Evolutionary conservation across 176 grass and related monocot species (phyloP).

Genomic region (Typha latifolia): DNA sequence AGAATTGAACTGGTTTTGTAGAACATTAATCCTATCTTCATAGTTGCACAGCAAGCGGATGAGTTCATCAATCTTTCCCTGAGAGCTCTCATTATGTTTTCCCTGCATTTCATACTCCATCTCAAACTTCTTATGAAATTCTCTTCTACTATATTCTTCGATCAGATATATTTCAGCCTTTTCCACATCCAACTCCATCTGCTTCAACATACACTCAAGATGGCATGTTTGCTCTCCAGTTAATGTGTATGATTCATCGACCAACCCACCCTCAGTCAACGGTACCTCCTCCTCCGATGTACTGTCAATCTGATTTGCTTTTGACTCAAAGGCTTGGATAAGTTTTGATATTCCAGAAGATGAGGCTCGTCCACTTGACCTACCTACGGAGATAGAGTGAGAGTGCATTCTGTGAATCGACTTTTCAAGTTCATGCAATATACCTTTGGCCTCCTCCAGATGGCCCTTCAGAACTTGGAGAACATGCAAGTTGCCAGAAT

Average conservation of each 20-base stretch:
- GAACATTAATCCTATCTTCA: constrained; percentile 38
- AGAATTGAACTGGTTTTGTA: constrained; percentile 43
- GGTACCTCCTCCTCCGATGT: constrained; percentile 45
- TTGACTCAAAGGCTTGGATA: constrained; percentile 77
- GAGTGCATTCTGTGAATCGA: constrained; percentile 57
- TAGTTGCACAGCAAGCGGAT: constrained; percentile 45
- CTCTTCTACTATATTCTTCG: constrained; percentile 27
- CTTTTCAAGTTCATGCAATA: constrained; percentile 61
- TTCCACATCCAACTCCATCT: constrained; percentile 43
- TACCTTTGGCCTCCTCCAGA: constrained; percentile 45
- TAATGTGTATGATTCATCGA: constrained; percentile 42
- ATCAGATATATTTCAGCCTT: constrained; percentile 46
- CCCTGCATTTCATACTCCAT: constrained; percentile 36
- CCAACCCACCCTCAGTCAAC: constrained; percentile 2
- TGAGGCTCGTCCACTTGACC: constrained; percentile 16
- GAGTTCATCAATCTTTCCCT: constrained; percentile 62
- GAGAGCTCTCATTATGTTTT: constrained; percentile 27
- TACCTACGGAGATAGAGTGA: constrained; percentile 29
- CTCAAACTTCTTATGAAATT: constrained; percentile 34
- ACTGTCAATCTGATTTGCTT: constrained; percentile 45
- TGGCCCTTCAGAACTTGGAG: constrained; percentile 47
- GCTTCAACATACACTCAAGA: constrained; percentile 45
- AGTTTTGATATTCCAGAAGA: constrained; percentile 63
- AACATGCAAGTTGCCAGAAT: constrained; percentile 30
- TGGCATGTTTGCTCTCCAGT: constrained; percentile 39